Evolutionary conservation across 2,329 filamentous ascomycete genomes (phyloP).

Genomic region (Ophiostoma sp.): DNA sequence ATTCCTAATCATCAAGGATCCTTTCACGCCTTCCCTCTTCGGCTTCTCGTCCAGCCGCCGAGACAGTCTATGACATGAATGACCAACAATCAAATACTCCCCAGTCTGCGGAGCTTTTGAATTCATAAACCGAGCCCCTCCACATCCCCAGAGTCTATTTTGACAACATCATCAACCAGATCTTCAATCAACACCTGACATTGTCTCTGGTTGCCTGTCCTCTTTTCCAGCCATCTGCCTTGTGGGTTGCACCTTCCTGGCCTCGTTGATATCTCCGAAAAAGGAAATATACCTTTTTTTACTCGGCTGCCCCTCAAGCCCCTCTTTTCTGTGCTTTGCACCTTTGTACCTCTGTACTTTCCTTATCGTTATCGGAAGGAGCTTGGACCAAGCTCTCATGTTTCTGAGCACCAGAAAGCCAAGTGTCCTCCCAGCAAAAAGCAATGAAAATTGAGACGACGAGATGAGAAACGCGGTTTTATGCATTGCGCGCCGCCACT

Average conservation of each 20-base stretch:
- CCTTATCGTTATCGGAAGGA: slow-evolving; percentile 29
- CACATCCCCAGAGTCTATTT: background rate
- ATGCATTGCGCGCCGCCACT: background rate
- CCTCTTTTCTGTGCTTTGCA: background rate
- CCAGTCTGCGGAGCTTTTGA: background rate
- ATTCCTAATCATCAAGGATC: background rate
- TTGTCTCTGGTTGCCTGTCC: background rate
- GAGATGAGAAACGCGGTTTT: background rate
- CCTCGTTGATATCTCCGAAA: slow-evolving; percentile 6
- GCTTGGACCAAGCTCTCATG: slow-evolving; percentile 24
- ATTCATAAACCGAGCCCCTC: background rate
- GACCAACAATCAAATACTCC: background rate
- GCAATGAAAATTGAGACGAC: background rate
- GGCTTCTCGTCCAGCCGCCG: background rate
- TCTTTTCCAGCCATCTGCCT: background rate
- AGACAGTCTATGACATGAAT: background rate
- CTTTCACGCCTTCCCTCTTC: background rate
- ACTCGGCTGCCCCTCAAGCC: background rate
- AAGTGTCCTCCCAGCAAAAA: slow-evolving; percentile 24
- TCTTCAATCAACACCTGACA: background rate
- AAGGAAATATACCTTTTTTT: background rate
- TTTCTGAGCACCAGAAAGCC: slow-evolving; percentile 16
- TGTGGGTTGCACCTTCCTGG: background rate
- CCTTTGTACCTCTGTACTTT: background rate
- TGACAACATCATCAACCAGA: background rate